Base-by-base conservation (phyloP, 169 alveolate genomes). In the Condylostoma magnum region DNA sequence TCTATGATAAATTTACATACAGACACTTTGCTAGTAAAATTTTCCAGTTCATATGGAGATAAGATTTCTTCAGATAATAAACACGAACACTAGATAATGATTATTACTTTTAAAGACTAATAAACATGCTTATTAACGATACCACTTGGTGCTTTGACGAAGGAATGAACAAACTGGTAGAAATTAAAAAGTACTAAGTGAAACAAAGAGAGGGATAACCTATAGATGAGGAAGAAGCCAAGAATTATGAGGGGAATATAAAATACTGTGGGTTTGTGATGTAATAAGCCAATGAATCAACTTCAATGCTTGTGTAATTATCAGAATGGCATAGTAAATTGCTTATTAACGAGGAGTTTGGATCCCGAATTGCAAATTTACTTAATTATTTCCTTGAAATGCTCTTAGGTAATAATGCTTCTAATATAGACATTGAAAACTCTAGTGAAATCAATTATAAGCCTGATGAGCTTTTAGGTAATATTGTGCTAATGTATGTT, bases 371-470 rank as follows among this genome's bases (percentile, higher is more conserved):
- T 53, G 85, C 90, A 1, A 60, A 63, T 33, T 77, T 84, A 25
- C 48, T 89, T 10, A 84, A 89, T 76, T 81, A 66, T 60, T 76
- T 83, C 43, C 68, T 89, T 25, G 84, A 82, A 58, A 31, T 50
- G 30, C 67, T 89, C 20, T 77, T 76, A n/a, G 68, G 86, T 8
- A 69, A 85, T 27, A 84, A 80, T 52, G 83, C 87, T 0, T 47
- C 60, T 20, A 87, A 89, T 38, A 33, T 89, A 31, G 85, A 89
- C 76, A 80, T 89, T 28, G 70, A 67, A 50, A 83, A 89, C 76
- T 83, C 89, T 52, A 79, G 73, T 37, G 67, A 82, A 43, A 84
- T 76, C 63, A 63, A 70, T 20, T 89, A 84, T 76, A 85, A 82
- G 27, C 92, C 95, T 1, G 79, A 74, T 56, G 74, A 54, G 38